These are phyloP conservation scores for Brassica incana DNA, from an alignment of 345 rosid species.

Conservation along the genomic window DNA sequence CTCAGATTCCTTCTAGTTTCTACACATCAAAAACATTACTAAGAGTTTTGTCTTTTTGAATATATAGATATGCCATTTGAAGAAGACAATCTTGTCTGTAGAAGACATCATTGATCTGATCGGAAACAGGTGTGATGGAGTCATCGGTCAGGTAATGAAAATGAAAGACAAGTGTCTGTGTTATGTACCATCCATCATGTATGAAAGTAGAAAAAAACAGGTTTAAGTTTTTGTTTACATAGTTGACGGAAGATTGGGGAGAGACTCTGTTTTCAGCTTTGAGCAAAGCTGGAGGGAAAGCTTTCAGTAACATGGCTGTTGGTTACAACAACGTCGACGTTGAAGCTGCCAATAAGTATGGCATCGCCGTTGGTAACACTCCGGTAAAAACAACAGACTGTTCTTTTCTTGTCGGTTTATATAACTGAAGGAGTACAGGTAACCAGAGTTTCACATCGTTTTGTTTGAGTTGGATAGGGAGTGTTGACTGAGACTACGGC, in stretches of 20 bases:
- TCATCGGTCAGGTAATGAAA: conserved; percentile 78
- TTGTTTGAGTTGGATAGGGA: conserved; percentile 31
- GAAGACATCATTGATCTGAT: conserved; percentile 88
- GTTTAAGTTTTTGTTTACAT: conserved; percentile 13
- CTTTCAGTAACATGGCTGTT: conserved; percentile 98
- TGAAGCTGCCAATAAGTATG: conserved; percentile 88
- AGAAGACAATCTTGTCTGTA: conserved; percentile 91
- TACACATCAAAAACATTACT: not conserved
- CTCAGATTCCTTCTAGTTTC: not conserved
- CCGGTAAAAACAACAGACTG: conserved; percentile 13
- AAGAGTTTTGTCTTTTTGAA: not conserved
- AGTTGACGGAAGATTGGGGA: conserved; percentile 98
- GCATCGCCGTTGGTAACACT: conserved; percentile 94
- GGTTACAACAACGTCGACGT: conserved; percentile 98
- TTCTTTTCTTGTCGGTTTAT: no score
- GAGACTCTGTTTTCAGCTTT: conserved; percentile 84
- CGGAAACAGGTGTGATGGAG: conserved; percentile 90
- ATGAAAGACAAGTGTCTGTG: not conserved
- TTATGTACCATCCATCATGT: not conserved
- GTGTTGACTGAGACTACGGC: conserved; percentile 98
- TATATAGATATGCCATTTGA: conserved; percentile 74
- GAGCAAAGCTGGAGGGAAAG: conserved; percentile 91
- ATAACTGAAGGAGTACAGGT: no score
- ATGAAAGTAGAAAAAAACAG: not conserved
- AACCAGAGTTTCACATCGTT: no score